Evolutionary conservation across 495 filamentous ascomycete species (phyloP), one percentile per base, ranked within the genome.

Genomic region (Xylaria acuta): DNA sequence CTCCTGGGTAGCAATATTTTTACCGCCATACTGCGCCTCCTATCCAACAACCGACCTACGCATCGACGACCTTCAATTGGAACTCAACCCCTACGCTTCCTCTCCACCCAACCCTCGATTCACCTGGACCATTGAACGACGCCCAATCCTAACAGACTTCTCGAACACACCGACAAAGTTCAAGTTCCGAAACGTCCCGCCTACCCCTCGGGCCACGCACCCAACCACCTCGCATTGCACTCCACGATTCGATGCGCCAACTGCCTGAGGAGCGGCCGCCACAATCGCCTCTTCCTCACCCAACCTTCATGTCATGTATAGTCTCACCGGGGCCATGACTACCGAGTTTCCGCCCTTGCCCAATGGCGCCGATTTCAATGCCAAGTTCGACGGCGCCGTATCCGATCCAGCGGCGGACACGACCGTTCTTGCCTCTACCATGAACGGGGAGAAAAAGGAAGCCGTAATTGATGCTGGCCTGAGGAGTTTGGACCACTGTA

Each of bases 401-500:
- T 67, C 70, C 18, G 64, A 63, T n/a, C 71, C 70, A 5, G 75
- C 63, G 20, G 34, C 14, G 6, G 69, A 75, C 25, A 25, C 73
- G 54, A 12, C 69, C 36, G 25, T 34, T 38, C 54, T 41, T 22
- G 27, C 53, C n/a, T 14, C 25, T 20, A 9, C 59, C n/a, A 67
- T 43, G 59, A 56, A 72, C 43, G 43, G 60, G 8, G 53, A 41
- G 16, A 72, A 75, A 70, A 81, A 80, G 62, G 78, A 79, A 67
- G 81, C 82, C 47, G 83, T 84, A 71, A 89, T 90, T 38, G 92
- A 95, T 78, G 93, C 93, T 66, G 93, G 93, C 41, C 75, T 94
- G 74, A 87, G 86, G 74, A 92, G 89, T 76, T 76, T 92, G 34
- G 84, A 94, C 82, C 93, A 95, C 78, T 95, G 93, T 94, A 88